Evolutionary conservation across 352 stramenopile genomes (phyloP), one percentile per base, ranked within the genome.

Genomic region (Pythium scleroteichum): DNA sequence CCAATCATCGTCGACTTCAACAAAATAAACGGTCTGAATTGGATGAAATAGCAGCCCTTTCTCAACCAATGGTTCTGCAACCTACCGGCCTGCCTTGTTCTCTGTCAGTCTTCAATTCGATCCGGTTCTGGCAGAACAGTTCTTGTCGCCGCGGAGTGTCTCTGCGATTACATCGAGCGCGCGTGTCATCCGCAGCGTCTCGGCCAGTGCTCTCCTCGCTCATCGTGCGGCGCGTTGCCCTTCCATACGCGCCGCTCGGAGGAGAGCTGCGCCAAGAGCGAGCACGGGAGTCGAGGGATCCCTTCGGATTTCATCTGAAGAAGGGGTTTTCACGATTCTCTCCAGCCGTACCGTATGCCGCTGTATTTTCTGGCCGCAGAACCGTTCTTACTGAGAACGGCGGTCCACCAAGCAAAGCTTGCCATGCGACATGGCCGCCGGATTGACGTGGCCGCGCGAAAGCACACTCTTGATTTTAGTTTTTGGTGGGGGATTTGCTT

Each of bases 281-380:
- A 79, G 72, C 62, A 79, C 52, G 71, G 72, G 72, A 62, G 42
- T 79, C 69, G 72, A 79, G 72, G 72, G 72, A 79, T 79, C 72
- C 51, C 69, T 79, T 79, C 53, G 72, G 72, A 79, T 74, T 49
- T 64, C 27, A 60, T 24, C 66, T 79, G 72, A 79, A 79, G 55
- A 79, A 79, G 69, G 66, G 72, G 72, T 79, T 79, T 79, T 79
- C 72, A 79, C 72, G 69, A 79, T 70, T 65, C 72, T 79, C 72
- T 79, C 72, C 72, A 79, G 73, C 72, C 12, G 52, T 52, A 59
- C 49, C 24, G 40, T 20, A 42, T 35, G 5, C 29, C 10, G 10
- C 35, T 26, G 17, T 54, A 14, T 41, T 38, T 41, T 40, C n/a
- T n/a, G n/a, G n/a, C n/a, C n/a, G n/a, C n/a, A n/a, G n/a, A n/a